phyloP scores from a whole-genome alignment of 345 rosid species.

The Trapa incisa region DNA sequence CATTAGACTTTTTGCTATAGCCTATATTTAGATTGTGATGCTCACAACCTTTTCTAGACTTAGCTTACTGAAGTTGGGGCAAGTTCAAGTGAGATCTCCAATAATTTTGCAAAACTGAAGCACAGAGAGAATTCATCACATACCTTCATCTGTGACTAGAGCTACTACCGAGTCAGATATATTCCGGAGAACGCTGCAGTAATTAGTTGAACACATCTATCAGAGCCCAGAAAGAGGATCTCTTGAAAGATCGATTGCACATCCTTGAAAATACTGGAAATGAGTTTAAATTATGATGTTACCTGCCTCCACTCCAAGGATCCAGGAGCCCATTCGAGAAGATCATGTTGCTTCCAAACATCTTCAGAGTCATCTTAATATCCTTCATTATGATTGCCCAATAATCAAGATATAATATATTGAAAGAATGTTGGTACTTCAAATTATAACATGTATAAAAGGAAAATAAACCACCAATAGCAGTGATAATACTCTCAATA shows the following conservation, averaged over 20 bases:
- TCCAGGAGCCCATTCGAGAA: conserved; percentile 88
- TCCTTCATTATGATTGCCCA: conserved; percentile 33
- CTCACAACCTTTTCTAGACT: not conserved
- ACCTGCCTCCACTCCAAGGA: conserved; percentile 99
- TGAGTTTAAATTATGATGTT: conserved; percentile 4
- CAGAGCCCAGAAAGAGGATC: conserved; percentile 5
- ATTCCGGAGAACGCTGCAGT: conserved; percentile 67
- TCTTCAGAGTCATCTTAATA: conserved; percentile 45
- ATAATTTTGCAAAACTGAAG: not conserved
- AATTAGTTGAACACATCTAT: conserved; percentile 1
- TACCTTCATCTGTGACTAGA: conserved; percentile 80
- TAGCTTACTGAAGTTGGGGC: not conserved
- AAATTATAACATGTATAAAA: not conserved
- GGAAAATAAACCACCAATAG: not conserved
- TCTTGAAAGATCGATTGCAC: conserved; percentile 7
- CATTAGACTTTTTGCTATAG: not conserved
- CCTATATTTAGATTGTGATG: not conserved
- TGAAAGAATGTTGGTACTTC: not conserved
- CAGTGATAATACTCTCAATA: not conserved
- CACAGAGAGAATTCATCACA: not conserved
- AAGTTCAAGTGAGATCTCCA: not conserved
- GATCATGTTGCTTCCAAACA: conserved; percentile 82
- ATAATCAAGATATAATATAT: not conserved
- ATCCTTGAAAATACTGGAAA: not conserved
- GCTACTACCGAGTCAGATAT: conserved; percentile 66